These are phyloP conservation scores for Annulohypoxylon nitens DNA, from an alignment of 495 filamentous ascomycete species.

Conservation along the genomic window DNA sequence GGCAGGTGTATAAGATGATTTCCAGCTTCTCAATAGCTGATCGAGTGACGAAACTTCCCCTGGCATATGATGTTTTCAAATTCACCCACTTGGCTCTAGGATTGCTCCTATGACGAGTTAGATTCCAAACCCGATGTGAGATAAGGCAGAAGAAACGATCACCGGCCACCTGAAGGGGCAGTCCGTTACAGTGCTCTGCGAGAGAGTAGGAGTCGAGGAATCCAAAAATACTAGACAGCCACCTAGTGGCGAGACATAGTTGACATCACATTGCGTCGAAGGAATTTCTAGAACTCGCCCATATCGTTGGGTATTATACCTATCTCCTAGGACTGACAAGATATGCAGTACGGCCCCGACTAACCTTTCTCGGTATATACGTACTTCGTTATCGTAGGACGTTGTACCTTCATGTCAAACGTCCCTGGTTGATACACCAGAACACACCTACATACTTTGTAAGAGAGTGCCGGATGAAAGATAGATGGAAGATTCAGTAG, in stretches of 20 bases:
- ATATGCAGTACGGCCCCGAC: not conserved
- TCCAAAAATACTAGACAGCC: not conserved
- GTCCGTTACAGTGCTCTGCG: not conserved
- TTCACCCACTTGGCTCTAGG: constrained; percentile 15
- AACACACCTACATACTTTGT: too few species aligned
- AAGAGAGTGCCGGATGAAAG: not conserved
- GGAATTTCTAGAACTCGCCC: constrained; percentile 4
- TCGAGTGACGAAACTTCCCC: constrained; percentile 30
- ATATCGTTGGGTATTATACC: not conserved
- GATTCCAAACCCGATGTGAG: constrained; percentile 4
- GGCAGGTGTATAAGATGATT: constrained; percentile 20
- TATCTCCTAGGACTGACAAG: not conserved
- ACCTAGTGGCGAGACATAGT: not conserved
- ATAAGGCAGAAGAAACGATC: not conserved
- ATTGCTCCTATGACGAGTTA: constrained; percentile 9
- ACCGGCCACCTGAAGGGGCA: constrained; percentile 6
- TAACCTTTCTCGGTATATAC: not conserved
- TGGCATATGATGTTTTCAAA: constrained; percentile 17
- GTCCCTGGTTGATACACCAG: not conserved
- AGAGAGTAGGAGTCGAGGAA: not conserved
- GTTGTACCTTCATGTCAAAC: not conserved
- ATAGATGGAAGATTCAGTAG: constrained; percentile 1
- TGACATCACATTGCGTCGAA: constrained; percentile 1
- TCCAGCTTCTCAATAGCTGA: constrained; percentile 20
- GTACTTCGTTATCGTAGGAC: not conserved